Conservation (phyloP, 192 early-diverging fungal genomes). For the Geranomyces variabilis region DNA sequence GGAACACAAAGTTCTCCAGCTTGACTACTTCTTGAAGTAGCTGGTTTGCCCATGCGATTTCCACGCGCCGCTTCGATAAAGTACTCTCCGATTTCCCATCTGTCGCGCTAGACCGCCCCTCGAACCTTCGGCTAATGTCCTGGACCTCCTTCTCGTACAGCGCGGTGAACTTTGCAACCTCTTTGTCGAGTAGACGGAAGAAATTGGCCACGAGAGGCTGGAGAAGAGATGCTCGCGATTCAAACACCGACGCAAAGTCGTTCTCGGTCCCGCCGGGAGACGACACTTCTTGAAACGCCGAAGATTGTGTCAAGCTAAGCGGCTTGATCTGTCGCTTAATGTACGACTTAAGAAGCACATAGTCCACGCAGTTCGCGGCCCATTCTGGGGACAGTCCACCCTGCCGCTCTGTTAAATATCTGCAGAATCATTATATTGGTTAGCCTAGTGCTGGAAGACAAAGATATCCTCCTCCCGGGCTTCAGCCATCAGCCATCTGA, state of each 20-base stretch:
- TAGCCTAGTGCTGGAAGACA: too few relatives aligned
- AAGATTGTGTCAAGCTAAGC: constrained; percentile 30
- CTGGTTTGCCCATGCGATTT: constrained; percentile 28
- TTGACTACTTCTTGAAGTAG: constrained; percentile 67
- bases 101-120: not conserved
- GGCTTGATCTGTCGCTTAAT: constrained; percentile 66
- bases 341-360: constrained; percentile 66
- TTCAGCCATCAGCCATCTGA: too few relatives aligned
- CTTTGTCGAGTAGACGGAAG: constrained; percentile 64
- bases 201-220: constrained; percentile 69
- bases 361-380: constrained; percentile 72
- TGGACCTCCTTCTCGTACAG: constrained; percentile 36
- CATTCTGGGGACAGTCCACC: constrained; percentile 60
- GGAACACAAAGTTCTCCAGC: constrained; percentile 79
- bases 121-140: constrained; percentile 14
- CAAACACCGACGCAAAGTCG: constrained; percentile 61
- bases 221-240: constrained; percentile 56
- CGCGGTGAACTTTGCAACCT: constrained; percentile 52
- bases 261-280: not conserved
- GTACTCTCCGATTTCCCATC: not conserved
- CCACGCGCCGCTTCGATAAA: not conserved
- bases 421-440: constrained; percentile 5
- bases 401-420: constrained; percentile 27
- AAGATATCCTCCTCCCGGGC: too few relatives aligned
- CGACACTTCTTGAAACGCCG: not conserved